Percentiles rank a stretch among this genome's conserved stretches.
These are phyloP conservation scores for Yarrowia phangngaensis DNA, from an alignment of 805 yeast genomes.

Conservation along the genomic window DNA sequence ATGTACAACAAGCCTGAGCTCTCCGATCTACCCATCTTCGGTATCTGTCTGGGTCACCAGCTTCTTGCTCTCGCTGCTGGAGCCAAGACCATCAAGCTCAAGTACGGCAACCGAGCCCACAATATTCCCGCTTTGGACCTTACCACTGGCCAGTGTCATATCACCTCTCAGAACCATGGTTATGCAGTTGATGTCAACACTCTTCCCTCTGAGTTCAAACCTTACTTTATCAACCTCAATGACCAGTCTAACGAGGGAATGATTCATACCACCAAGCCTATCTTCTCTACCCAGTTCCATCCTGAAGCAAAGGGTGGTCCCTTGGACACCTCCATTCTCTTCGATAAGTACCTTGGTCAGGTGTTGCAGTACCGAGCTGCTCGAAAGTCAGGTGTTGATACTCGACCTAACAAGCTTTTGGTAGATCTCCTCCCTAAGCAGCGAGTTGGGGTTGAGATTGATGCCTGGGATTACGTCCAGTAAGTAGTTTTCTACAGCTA, in stretches of 20 bases:
- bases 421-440: slow-evolving; percentile 44
- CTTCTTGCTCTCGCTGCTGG: slow-evolving; percentile 92
- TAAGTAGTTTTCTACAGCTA: no score
- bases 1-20: slow-evolving; percentile 47
- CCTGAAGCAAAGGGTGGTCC: slow-evolving; percentile 99
- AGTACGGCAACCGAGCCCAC: slow-evolving; percentile 98
- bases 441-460: slow-evolving; percentile 45
- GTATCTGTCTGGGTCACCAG: slow-evolving; percentile 98
- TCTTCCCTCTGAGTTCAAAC: slow-evolving; percentile 71
- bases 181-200: slow-evolving; percentile 88
- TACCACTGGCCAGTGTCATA: slow-evolving; percentile 88
- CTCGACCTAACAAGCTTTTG: slow-evolving; percentile 43
- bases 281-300: slow-evolving; percentile 96
- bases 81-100: slow-evolving; percentile 85
- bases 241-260: slow-evolving; percentile 97
- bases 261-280: slow-evolving; percentile 82
- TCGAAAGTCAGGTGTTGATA: slow-evolving; percentile 42
- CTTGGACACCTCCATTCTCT: slow-evolving; percentile 81
- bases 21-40: slow-evolving; percentile 81
- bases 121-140: slow-evolving; percentile 94
- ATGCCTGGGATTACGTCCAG: slow-evolving; percentile 28
- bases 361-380: slow-evolving; percentile 55
- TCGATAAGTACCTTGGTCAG: slow-evolving; percentile 79
- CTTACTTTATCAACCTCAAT: slow-evolving; percentile 87
- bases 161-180: slow-evolving; percentile 98